Base-by-base conservation (phyloP, 306 rosid genomes). In the Acmispon strigosus region DNA sequence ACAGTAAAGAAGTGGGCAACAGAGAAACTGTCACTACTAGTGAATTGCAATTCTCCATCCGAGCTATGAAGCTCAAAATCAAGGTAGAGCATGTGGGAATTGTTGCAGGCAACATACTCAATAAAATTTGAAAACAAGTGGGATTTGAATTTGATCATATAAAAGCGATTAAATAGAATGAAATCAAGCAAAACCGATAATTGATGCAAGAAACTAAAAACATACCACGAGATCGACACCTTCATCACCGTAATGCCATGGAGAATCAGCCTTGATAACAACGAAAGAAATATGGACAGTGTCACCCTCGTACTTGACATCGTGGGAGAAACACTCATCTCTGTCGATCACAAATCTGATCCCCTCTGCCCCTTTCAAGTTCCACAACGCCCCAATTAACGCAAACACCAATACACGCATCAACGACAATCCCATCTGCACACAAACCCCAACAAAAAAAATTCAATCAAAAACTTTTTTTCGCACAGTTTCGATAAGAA, bases 161-260 rank as follows among this genome's bases (percentile, higher is more conserved):
- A 10, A 59, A 24, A 59, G 18, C 24, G n/a, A 14, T 61, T 34
- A 58, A 12, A 34, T 36, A 3, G 6, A 54, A 55, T 11, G 15
- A 57, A 43, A 69, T 19, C 4, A 39, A 42, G 53, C 5, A 6
- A 18, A 45, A 2, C 22, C 3, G 14, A 51, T 51, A 0, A 36
- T 43, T 6, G 6, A 43, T 43, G 49, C 12, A 3, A 43, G 15
- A 12, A 43, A 12, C 13, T 10, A 48, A 48, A 12, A 72, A 56
- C 82, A 70, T 83, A 94, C 97, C 87, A 91, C 91, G 52, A 91
- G 92, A 89, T 94, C 97, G 15, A 91, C 95, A 55, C 97, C 87
- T 32, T 87, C 92, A 6, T 65, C 69, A 37, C 70, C 69, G 29
- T 83, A 82, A 68, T 87, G 93, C 97, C 97, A 91, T 1, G 83